Percentiles rank a stretch among this genome's conserved stretches.
Evolutionary conservation across 768 basidiomycete species (phyloP).

Genomic region (Neoboletus magnificus): DNA sequence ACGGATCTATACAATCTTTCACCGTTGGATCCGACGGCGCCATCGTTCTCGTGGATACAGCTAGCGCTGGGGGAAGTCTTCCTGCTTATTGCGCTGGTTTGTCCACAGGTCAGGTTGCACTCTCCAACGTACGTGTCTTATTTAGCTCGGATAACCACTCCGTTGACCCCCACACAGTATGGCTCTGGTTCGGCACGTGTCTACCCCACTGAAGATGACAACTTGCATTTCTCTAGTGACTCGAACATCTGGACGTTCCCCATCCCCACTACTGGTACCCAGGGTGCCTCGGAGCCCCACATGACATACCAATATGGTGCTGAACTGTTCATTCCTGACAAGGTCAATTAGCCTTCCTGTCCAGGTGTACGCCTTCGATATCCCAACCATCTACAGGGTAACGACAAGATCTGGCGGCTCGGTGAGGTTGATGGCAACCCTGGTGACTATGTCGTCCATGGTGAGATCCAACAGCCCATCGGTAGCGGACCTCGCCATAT

Average conservation of each 20-base stretch:
- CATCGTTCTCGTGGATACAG: constrained; percentile 44
- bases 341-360: constrained; percentile 38
- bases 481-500: constrained; percentile 64
- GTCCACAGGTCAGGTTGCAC: constrained; percentile 54
- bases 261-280: constrained; percentile 27
- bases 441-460: constrained; percentile 52
- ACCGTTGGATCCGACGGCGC: constrained; percentile 42
- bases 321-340: constrained; percentile 64
- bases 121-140: constrained; percentile 47
- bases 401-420: constrained; percentile 68
- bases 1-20: constrained; percentile 55
- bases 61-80: constrained; percentile 45
- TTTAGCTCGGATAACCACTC: not conserved
- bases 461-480: constrained; percentile 54
- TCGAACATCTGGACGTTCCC: constrained; percentile 55
- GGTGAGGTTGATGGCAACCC: constrained; percentile 37
- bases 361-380: not conserved
- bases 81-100: constrained; percentile 54
- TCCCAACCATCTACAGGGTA: constrained; percentile 42
- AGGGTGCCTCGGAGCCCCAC: constrained; percentile 56
- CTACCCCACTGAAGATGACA: constrained; percentile 43
- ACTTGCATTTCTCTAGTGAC: constrained; percentile 30
- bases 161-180: constrained; percentile 36
- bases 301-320: constrained; percentile 54
- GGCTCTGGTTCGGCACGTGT: constrained; percentile 51